Evolutionary conservation across 441 rosid genomes (phyloP).

Genomic region (California macrophylla): DNA sequence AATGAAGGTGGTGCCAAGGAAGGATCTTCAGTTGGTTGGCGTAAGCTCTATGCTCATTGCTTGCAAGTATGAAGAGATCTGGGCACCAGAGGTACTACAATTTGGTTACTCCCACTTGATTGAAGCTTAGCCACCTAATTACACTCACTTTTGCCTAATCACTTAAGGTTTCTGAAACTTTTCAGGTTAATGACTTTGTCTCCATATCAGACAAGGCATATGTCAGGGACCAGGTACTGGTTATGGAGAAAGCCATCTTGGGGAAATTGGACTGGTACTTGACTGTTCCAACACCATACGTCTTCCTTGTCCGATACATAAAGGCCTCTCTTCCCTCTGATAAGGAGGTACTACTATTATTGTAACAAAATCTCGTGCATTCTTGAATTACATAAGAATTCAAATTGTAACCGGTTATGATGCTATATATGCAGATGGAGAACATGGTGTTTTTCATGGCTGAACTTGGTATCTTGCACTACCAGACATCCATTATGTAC

Average conservation of each 20-base stretch:
- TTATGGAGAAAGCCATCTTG: slow-evolving; percentile 52
- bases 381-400: not conserved
- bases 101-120: too few relatives aligned
- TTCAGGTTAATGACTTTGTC: slow-evolving; percentile 51
- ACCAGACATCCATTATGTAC: slow-evolving; percentile 15
- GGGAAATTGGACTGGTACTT: slow-evolving; percentile 47
- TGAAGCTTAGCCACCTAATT: too few relatives aligned
- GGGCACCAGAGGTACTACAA: slow-evolving; percentile 43
- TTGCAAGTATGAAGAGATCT: slow-evolving; percentile 58
- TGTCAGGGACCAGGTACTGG: slow-evolving; percentile 32
- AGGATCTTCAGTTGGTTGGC: slow-evolving; percentile 49
- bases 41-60: slow-evolving; percentile 53
- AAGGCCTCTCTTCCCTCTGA: slow-evolving; percentile 40
- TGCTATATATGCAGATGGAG: slow-evolving; percentile 30
- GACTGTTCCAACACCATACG: slow-evolving; percentile 52
- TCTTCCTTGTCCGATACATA: slow-evolving; percentile 46
- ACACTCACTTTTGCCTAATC: too few relatives aligned
- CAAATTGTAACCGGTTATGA: too few relatives aligned
- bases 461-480: slow-evolving; percentile 39
- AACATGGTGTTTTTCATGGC: slow-evolving; percentile 40
- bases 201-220: slow-evolving; percentile 53
- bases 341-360: slow-evolving; percentile 24
- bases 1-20: slow-evolving; percentile 33
- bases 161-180: not conserved
- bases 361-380: not conserved